Conservation (phyloP, 2,329 filamentous ascomycete genomes). For the Ceratocystis destructans region DNA sequence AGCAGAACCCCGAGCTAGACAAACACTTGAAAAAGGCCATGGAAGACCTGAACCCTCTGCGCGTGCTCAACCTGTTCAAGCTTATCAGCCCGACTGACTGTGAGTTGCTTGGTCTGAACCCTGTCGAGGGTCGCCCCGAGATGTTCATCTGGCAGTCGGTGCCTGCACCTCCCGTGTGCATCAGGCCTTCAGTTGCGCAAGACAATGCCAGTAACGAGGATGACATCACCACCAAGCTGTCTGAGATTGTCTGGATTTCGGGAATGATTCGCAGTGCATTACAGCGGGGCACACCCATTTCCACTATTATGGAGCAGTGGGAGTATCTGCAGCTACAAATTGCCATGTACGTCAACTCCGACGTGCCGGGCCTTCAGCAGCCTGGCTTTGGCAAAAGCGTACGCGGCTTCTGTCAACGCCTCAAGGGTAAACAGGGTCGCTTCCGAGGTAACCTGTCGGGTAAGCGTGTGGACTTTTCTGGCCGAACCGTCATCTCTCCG, state of each 20-base stretch:
- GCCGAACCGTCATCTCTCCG: conserved; percentile 91
- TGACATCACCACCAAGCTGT: conserved; percentile 91
- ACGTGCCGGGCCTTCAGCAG: conserved; percentile 83
- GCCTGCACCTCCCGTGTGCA: conserved; percentile 84
- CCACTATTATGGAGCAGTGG: conserved; percentile 96
- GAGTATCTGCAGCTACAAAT: conserved; percentile 92
- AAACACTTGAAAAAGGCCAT: conserved; percentile 85
- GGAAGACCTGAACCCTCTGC: conserved; percentile 83
- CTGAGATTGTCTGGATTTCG: conserved; percentile 88
- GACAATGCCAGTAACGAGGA: conserved; percentile 91
- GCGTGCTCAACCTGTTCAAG: conserved; percentile 83
- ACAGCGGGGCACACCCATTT: conserved; percentile 67
- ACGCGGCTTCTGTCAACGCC: conserved; percentile 81
- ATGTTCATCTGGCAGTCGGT: conserved; percentile 98
- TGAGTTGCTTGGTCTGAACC: conserved; percentile 79
- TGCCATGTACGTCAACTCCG: conserved; percentile 96
- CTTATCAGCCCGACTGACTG: conserved; percentile 74
- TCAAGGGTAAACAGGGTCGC: conserved; percentile 94
- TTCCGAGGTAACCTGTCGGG: conserved; percentile 95
- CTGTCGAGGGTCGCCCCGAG: conserved; percentile 74
- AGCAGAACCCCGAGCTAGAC: conserved; percentile 67
- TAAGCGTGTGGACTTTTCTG: conserved; percentile 97
- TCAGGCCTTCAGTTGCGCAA: conserved; percentile 85
- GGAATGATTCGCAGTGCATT: conserved; percentile 72
- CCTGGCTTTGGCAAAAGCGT: conserved; percentile 77